Evolutionary conservation across 495 filamentous ascomycete species (phyloP).

Genomic region (Neurospora discreta): DNA sequence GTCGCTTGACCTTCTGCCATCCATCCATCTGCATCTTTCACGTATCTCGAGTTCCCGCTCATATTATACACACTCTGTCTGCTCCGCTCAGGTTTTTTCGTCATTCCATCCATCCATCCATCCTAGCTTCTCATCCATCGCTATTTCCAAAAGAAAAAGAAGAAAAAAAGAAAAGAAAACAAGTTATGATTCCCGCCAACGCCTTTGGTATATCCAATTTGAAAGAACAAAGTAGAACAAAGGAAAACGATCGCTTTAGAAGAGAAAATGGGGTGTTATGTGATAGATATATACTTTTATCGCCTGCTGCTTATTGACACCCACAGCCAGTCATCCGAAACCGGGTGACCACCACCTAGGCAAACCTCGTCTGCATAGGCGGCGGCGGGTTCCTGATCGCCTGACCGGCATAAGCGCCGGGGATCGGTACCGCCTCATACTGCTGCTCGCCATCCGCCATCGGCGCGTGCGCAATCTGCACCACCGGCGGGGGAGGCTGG

Average conservation of each 20-base stretch:
- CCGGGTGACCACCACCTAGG: conserved; percentile 17
- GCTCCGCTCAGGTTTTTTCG: not conserved
- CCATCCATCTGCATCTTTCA: not conserved
- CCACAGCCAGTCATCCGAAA: conserved; percentile 2
- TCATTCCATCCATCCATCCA: not conserved
- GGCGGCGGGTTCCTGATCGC: conserved; percentile 7
- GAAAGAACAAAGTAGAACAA: conserved; percentile 10
- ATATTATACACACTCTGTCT: conserved; percentile 22
- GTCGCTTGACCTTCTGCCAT: not conserved
- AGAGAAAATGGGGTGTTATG: conserved; percentile 1
- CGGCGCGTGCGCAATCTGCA: conserved; percentile 31
- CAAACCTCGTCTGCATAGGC: conserved; percentile 14
- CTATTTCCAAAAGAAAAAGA: not conserved
- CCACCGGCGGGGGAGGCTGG: conserved; percentile 12
- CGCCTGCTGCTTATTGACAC: not conserved
- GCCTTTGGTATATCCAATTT: conserved; percentile 17
- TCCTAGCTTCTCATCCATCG: not conserved
- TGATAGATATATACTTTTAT: not conserved
- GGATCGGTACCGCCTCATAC: conserved; percentile 58
- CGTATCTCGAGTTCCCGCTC: conserved; percentile 11
- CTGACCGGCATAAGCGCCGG: conserved; percentile 46
- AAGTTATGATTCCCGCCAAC: conserved; percentile 10
- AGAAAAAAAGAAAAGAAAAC: not conserved
- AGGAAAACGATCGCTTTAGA: conserved; percentile 15
- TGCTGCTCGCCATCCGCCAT: conserved; percentile 51